phyloP scores from a whole-genome alignment of 169 alveolate species.

The Amoebophrya sp. region DNA sequence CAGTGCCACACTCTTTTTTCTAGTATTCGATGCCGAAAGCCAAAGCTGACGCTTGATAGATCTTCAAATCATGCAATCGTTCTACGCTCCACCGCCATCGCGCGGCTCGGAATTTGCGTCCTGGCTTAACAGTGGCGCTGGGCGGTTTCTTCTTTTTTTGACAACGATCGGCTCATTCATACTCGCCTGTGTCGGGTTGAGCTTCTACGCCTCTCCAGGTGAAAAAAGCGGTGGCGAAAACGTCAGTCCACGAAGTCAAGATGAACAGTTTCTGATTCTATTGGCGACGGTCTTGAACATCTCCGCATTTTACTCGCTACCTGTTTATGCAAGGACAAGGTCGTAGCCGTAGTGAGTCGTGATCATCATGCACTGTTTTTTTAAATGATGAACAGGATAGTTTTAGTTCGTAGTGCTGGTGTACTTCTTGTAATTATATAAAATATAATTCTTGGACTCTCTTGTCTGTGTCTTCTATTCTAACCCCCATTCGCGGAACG shows the following conservation, averaged over 20 bases:
- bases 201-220: neutral
- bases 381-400: too few relatives aligned
- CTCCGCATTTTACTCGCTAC: neutral
- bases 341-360: too few relatives aligned
- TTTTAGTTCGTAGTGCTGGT: too few relatives aligned
- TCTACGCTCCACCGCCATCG: neutral
- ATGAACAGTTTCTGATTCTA: neutral
- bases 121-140: neutral
- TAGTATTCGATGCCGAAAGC: too few relatives aligned
- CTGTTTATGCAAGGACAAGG: too few relatives aligned
- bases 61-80: too few relatives aligned
- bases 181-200: neutral
- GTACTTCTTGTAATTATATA: too few relatives aligned
- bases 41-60: too few relatives aligned
- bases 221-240: neutral
- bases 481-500: constrained; percentile 6
- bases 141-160: neutral
- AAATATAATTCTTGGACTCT: too few relatives aligned
- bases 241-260: neutral
- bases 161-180: neutral
- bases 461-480: too few relatives aligned
- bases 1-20: too few relatives aligned
- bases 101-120: neutral
- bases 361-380: too few relatives aligned
- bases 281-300: neutral